Evolutionary conservation across 805 yeast genomes (phyloP).

Genomic region (Debaryomyces castellii): DNA sequence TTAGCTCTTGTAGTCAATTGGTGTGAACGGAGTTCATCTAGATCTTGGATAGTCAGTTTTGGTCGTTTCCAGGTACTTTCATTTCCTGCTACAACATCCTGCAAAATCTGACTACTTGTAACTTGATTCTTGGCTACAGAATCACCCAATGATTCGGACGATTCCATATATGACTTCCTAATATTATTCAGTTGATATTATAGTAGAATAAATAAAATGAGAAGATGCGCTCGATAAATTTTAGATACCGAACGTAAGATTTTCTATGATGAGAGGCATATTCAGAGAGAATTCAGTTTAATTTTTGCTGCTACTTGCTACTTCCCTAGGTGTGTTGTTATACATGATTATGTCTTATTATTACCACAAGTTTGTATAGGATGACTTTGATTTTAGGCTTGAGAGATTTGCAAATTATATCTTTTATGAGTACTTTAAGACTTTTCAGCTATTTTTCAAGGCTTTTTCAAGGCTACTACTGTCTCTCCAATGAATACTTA

Average conservation of each 20-base stretch:
- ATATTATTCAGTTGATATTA: background rate
- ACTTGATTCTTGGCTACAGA: background rate
- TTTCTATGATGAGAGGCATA: background rate
- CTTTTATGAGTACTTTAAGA: too few relatives aligned
- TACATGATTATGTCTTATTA: too few relatives aligned
- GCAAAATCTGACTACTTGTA: conserved; percentile 37
- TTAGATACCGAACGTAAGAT: background rate
- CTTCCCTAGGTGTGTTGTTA: too few relatives aligned
- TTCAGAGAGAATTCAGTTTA: too few relatives aligned
- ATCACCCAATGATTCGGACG: background rate
- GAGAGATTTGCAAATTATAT: too few relatives aligned
- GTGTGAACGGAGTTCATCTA: conserved; percentile 75
- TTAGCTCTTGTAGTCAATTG: conserved; percentile 79
- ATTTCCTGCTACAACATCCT: conserved; percentile 30
- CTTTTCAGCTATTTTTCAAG: too few relatives aligned
- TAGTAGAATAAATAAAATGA: background rate
- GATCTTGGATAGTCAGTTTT: conserved; percentile 50
- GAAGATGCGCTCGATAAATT: background rate
- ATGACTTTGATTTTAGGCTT: too few relatives aligned
- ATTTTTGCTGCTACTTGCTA: too few relatives aligned
- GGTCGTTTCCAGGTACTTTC: conserved; percentile 26
- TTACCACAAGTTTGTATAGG: too few relatives aligned
- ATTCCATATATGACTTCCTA: background rate
- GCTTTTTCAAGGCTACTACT: too few relatives aligned
- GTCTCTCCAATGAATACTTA: too few relatives aligned